Percentiles rank a stretch among this genome's conserved stretches.
phyloP scores from a whole-genome alignment of 345 rosid genomes.

The Populus nigra region DNA sequence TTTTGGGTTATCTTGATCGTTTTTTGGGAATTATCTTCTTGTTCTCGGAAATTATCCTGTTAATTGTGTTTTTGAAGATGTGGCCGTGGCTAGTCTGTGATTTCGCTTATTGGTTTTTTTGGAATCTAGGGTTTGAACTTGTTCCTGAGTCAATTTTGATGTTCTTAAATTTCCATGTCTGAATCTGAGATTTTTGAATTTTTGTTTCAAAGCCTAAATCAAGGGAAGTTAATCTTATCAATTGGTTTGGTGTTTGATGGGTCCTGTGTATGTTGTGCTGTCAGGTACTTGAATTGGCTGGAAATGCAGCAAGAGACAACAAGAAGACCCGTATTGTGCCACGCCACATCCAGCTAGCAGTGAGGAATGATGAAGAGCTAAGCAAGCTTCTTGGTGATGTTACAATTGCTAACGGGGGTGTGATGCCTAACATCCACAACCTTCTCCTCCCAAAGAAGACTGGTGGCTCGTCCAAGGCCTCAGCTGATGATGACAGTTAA shows the following conservation, averaged over 20 bases:
- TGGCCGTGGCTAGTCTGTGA: not conserved
- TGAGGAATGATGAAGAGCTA: constrained; percentile 90
- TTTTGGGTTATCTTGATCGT: not conserved
- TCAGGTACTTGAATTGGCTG: constrained; percentile 86
- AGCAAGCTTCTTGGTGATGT: constrained; percentile 96
- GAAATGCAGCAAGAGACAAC: constrained; percentile 88
- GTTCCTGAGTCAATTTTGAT: not conserved
- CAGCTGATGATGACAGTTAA: constrained; percentile 62
- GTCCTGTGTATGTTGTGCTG: not conserved
- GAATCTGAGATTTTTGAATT: not conserved
- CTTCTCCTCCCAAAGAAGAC: constrained; percentile 88
- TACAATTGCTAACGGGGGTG: constrained; percentile 92
- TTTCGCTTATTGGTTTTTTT: not conserved
- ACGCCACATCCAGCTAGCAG: constrained; percentile 85
- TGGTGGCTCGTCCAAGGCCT: constrained; percentile 60
- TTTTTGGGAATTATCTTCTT: not conserved
- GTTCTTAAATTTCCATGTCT: not conserved
- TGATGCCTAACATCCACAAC: constrained; percentile 95
- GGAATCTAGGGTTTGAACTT: not conserved
- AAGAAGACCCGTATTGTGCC: constrained; percentile 91
- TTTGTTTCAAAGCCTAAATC: not conserved
- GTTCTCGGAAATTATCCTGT: not conserved
- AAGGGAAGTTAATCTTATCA: not conserved
- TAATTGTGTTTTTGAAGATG: not conserved
- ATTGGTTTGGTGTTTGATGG: not conserved